phyloP scores from a whole-genome alignment of 202 grass and related monocot genomes.

The Schoenoplectus tabernaemontani region DNA sequence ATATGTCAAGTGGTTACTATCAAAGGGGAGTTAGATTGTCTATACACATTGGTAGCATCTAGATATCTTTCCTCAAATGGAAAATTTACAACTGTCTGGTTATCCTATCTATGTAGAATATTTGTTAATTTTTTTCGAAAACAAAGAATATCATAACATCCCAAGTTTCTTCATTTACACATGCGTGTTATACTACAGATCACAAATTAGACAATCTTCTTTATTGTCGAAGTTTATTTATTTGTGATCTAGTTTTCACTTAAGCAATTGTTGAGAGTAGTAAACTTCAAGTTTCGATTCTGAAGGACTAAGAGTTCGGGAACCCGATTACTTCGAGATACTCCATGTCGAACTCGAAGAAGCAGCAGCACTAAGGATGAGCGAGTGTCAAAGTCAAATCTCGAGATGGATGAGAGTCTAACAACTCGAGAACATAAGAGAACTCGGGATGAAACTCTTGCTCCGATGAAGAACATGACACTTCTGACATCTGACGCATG shows the following conservation, averaged over 20 bases:
- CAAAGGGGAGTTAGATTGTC: not conserved
- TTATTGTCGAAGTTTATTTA: constrained; percentile 20
- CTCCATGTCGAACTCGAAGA: no score
- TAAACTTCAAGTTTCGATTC: no score
- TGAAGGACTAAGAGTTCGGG: no score
- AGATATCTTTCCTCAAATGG: constrained; percentile 25
- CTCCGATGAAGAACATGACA: no score
- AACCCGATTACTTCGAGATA: no score
- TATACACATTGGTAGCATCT: not conserved
- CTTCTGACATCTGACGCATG: no score
- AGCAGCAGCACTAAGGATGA: no score
- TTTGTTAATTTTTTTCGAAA: constrained; percentile 13
- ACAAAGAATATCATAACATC: constrained; percentile 8
- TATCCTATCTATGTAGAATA: constrained; percentile 18
- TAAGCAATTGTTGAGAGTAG: constrained; percentile 21
- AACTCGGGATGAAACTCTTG: no score
- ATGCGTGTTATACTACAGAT: constrained; percentile 30
- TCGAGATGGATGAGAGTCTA: no score
- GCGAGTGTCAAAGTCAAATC: no score
- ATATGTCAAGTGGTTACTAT: constrained; percentile 16
- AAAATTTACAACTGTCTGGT: constrained; percentile 22
- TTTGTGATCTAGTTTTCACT: constrained; percentile 3
- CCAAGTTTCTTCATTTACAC: constrained; percentile 2
- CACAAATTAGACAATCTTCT: constrained; percentile 23
- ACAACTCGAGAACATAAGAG: no score